Evolutionary conservation across 2,329 filamentous ascomycete species (phyloP).

Genomic region (Phoma sp.): DNA sequence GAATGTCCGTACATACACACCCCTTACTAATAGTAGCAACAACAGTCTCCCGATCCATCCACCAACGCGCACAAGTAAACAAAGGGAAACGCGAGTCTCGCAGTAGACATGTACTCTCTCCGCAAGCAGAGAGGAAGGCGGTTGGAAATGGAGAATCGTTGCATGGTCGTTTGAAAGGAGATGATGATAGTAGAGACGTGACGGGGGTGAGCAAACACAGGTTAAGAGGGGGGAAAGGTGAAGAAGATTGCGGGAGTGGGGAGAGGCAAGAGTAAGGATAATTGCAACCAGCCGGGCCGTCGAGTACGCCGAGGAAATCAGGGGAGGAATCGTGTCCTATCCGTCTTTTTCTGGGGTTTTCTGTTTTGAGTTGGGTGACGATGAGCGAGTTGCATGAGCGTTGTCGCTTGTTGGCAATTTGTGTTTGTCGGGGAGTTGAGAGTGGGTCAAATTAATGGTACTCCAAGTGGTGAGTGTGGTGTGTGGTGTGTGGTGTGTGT

Average conservation of each 20-base stretch:
- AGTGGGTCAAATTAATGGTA: slow-evolving; percentile 23
- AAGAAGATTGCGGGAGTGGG: slow-evolving; percentile 21
- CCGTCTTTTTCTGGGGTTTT: slow-evolving; percentile 41
- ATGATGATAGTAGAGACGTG: slow-evolving; percentile 23
- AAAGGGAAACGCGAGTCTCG: slow-evolving; percentile 45
- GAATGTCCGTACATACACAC: slow-evolving; percentile 21
- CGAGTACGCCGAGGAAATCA: slow-evolving; percentile 37
- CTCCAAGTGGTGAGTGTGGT: slow-evolving; percentile 20
- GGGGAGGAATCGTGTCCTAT: slow-evolving; percentile 39
- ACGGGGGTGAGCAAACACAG: slow-evolving; percentile 39
- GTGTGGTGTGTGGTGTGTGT: slow-evolving; percentile 19
- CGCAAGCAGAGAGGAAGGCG: slow-evolving; percentile 32
- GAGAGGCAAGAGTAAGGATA: slow-evolving; percentile 22
- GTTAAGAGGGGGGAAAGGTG: slow-evolving; percentile 9
- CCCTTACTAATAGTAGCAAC: slow-evolving; percentile 13
- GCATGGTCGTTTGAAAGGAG: slow-evolving; percentile 15
- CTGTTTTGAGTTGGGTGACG: slow-evolving; percentile 31
- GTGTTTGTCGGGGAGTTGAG: slow-evolving; percentile 22
- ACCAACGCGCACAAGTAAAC: slow-evolving; percentile 26
- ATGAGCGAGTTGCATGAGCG: slow-evolving; percentile 29
- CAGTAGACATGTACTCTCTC: slow-evolving; percentile 42
- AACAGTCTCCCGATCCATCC: slow-evolving; percentile 21
- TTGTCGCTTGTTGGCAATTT: slow-evolving; percentile 26
- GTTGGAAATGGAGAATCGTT: slow-evolving; percentile 17
- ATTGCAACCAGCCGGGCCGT: slow-evolving; percentile 30